These are phyloP conservation scores for Saturnispora sekii DNA, from an alignment of 805 yeast genomes.

Conservation along the genomic window DNA sequence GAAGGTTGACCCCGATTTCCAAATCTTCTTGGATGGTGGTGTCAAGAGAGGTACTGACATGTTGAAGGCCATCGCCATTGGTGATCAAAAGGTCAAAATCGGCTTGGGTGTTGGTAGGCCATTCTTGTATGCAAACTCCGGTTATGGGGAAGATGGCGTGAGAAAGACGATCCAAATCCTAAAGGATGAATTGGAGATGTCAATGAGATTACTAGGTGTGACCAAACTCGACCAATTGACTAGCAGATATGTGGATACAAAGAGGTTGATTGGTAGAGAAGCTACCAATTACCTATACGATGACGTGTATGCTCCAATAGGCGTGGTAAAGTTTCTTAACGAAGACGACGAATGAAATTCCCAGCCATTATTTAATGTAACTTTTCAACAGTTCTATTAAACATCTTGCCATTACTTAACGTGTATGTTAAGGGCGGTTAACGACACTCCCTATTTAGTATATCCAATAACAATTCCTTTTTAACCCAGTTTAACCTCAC, in stretches of 20 bases:
- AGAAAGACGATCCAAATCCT: constrained; percentile 49
- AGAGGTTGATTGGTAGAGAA: constrained; percentile 25
- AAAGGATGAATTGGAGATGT: constrained; percentile 62
- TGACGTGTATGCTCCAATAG: constrained; percentile 23
- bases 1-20: constrained; percentile 41
- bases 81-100: constrained; percentile 61
- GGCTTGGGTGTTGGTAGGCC: constrained; percentile 69
- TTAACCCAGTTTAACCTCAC: constrained; percentile 22
- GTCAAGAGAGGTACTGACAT: constrained; percentile 60
- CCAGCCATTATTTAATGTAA: neutral
- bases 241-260: constrained; percentile 50
- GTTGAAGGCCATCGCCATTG: constrained; percentile 55
- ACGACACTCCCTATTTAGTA: constrained; percentile 17
- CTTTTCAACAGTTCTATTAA: too few relatives aligned
- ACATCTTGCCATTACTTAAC: too few relatives aligned
- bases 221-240: constrained; percentile 49
- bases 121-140: constrained; percentile 51
- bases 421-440: neutral
- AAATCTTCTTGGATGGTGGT: constrained; percentile 61
- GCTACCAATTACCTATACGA: constrained; percentile 26
- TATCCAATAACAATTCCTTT: constrained; percentile 14
- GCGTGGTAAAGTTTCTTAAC: constrained; percentile 23
- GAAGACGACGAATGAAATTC: constrained; percentile 12
- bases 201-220: constrained; percentile 74
- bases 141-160: constrained; percentile 59